Percentiles rank a stretch among this genome's conserved stretches.
Evolutionary conservation across 1,139 yeast genomes (phyloP).

Genomic region (Sugiyamaella japonica): DNA sequence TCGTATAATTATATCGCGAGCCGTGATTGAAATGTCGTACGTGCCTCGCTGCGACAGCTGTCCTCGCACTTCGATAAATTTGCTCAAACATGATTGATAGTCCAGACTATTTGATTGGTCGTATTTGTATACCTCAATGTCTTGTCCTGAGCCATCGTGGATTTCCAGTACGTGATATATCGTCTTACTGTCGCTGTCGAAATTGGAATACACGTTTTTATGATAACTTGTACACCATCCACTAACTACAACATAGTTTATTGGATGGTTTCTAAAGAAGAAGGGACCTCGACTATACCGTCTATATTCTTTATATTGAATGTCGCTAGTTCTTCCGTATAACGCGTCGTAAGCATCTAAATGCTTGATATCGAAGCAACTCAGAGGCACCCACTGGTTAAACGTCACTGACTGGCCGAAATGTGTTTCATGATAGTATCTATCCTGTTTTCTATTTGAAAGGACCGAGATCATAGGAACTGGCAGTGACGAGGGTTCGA

Average conservation of each 20-base stretch:
- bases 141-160: slow-evolving; percentile 26
- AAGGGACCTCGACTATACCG: slow-evolving; percentile 24
- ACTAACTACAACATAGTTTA: slow-evolving; percentile 31
- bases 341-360: slow-evolving; percentile 21
- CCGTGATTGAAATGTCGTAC: slow-evolving; percentile 21
- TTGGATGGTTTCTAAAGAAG: slow-evolving; percentile 35
- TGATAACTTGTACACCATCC: slow-evolving; percentile 25
- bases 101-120: slow-evolving; percentile 7
- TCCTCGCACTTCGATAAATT: slow-evolving; percentile 27
- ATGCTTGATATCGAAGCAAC: slow-evolving; percentile 24
- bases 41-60: slow-evolving; percentile 10
- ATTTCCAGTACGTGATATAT: slow-evolving; percentile 7
- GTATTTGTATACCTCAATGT: slow-evolving; percentile 1
- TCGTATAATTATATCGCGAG: slow-evolving; percentile 19
- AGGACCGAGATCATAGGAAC: background rate
- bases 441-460: slow-evolving; percentile 3
- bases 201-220: background rate
- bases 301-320: background rate
- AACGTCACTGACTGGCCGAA: slow-evolving; percentile 26
- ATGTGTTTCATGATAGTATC: slow-evolving; percentile 21
- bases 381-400: slow-evolving; percentile 31
- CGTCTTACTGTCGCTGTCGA: background rate
- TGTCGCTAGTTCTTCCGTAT: slow-evolving; percentile 15
- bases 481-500: too few relatives aligned
- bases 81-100: slow-evolving; percentile 3